Conservation (phyloP, 2,329 filamentous ascomycete genomes). For the Trichoderma semiorbis region DNA sequence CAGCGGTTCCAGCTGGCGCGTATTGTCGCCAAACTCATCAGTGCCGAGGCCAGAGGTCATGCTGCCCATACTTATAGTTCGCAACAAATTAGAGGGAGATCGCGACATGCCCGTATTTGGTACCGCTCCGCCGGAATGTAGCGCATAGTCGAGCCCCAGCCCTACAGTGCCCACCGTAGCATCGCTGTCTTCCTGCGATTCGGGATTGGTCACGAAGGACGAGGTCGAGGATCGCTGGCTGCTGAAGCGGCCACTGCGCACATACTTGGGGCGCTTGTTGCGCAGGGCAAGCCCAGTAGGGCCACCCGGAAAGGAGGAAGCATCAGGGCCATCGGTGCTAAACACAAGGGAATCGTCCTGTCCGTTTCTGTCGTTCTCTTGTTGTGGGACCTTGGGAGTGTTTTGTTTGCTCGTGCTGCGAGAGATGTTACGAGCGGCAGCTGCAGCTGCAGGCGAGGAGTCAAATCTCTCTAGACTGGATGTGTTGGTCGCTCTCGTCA, state of each 20-base stretch:
- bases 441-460: slow-evolving; percentile 56
- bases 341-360: slow-evolving; percentile 33
- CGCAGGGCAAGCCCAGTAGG: slow-evolving; percentile 47
- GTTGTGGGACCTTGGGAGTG: slow-evolving; percentile 21
- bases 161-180: slow-evolving; percentile 63
- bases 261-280: slow-evolving; percentile 52
- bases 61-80: slow-evolving; percentile 83
- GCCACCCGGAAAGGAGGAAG: slow-evolving; percentile 35
- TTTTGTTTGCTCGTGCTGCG: slow-evolving; percentile 37
- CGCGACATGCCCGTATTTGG: slow-evolving; percentile 52
- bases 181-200: slow-evolving; percentile 65
- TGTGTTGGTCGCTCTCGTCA: slow-evolving; percentile 38
- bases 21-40: slow-evolving; percentile 49
- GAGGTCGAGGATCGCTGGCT: slow-evolving; percentile 61
- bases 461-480: slow-evolving; percentile 52
- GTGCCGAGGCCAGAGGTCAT: slow-evolving; percentile 68
- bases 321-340: slow-evolving; percentile 29
- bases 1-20: slow-evolving; percentile 47
- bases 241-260: slow-evolving; percentile 55
- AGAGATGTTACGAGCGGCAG: slow-evolving; percentile 51
- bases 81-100: slow-evolving; percentile 54
- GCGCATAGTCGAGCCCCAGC: slow-evolving; percentile 68
- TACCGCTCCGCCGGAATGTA: slow-evolving; percentile 76
- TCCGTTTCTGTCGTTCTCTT: slow-evolving; percentile 27
- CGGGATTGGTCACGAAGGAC: slow-evolving; percentile 53